phyloP scores from a whole-genome alignment of 768 basidiomycete genomes.

The Leccinum longicurvipes region DNA sequence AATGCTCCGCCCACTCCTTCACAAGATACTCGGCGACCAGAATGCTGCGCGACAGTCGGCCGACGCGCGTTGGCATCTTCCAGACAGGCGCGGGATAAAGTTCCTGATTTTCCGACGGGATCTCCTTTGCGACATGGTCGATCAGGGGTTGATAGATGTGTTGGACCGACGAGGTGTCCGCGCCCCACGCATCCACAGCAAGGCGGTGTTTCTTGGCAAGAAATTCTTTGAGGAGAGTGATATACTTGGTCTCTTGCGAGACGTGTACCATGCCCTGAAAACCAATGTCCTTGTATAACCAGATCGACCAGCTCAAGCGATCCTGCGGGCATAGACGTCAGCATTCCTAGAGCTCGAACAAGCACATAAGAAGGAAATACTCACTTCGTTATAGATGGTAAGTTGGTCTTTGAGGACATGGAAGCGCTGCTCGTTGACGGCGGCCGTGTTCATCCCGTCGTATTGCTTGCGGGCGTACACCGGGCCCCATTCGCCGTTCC shows the following conservation, averaged over 20 bases:
- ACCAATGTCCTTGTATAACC: conserved; percentile 87
- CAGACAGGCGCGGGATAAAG: conserved; percentile 65
- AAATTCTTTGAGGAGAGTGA: conserved; percentile 64
- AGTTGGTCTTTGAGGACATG: conserved; percentile 72
- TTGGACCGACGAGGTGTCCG: conserved; percentile 55
- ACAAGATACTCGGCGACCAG: conserved; percentile 69
- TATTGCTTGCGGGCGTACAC: conserved; percentile 68
- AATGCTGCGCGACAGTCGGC: conserved; percentile 61
- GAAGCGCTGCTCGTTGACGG: conserved; percentile 64
- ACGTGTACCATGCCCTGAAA: conserved; percentile 84
- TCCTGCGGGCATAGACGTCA: conserved; percentile 36
- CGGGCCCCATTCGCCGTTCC: conserved; percentile 85
- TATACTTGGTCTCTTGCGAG: conserved; percentile 66
- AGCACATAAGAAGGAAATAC: not conserved
- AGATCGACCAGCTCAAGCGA: conserved; percentile 76
- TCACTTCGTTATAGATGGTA: conserved; percentile 54
- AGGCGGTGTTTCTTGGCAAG: conserved; percentile 76
- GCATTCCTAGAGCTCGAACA: not conserved
- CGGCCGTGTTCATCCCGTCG: conserved; percentile 56
- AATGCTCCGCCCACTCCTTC: conserved; percentile 71
- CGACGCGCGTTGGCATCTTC: conserved; percentile 54
- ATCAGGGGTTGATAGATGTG: conserved; percentile 63
- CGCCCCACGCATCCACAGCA: conserved; percentile 76
- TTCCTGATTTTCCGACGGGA: conserved; percentile 47
- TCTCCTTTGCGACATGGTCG: conserved; percentile 56